Percentiles rank a stretch among this genome's conserved stretches.
Conservation (phyloP, 75 land plant genomes). For the Pinus albicaulis region DNA sequence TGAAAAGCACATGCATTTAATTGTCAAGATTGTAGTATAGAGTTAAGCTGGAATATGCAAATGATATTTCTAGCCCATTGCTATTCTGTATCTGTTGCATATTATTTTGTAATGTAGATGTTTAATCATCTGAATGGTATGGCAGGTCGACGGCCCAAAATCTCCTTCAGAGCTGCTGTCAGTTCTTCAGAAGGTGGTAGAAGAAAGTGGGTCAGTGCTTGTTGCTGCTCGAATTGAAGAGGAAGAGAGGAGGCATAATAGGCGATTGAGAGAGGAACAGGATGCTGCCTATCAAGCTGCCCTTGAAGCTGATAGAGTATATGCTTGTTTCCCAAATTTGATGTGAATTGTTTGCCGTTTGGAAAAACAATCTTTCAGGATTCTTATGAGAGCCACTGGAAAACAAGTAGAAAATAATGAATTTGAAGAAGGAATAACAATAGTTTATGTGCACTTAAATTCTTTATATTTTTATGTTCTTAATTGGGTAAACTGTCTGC, state of each 20-base stretch:
- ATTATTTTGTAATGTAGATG: neutral
- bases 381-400: neutral
- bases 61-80: too few species aligned
- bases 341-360: too few species aligned
- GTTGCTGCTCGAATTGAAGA: slow-evolving; percentile 89
- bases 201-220: slow-evolving; percentile 80
- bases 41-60: too few species aligned
- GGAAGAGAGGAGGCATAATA: slow-evolving; percentile 85
- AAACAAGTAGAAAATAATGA: neutral
- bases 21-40: too few species aligned
- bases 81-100: too few species aligned
- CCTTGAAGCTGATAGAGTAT: slow-evolving; percentile 95
- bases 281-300: slow-evolving; percentile 98
- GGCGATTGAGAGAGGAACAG: slow-evolving; percentile 94
- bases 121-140: neutral
- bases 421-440: neutral
- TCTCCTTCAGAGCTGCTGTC: slow-evolving; percentile 69
- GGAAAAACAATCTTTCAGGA: neutral
- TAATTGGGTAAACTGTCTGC: neutral
- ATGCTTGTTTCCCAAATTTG: neutral
- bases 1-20: too few species aligned
- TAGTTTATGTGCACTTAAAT: neutral
- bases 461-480: neutral
- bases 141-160: slow-evolving; percentile 91
- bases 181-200: slow-evolving; percentile 82